Conservation (phyloP, 2,329 filamentous ascomycete genomes). For the Amauroascus verrucosus region DNA sequence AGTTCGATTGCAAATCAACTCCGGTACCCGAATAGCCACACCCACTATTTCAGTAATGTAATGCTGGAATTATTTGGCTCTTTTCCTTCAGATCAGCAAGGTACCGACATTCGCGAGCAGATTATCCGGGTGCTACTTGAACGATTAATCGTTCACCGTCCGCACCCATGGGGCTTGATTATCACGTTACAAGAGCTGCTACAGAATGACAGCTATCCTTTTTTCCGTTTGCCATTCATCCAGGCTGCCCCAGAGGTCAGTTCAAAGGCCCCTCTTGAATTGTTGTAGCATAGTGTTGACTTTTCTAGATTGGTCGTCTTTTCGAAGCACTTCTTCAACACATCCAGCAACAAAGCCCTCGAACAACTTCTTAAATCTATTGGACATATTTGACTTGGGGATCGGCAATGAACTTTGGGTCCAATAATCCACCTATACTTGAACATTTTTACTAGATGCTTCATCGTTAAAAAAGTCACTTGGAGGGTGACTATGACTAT, state of each 20-base stretch:
- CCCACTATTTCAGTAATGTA: slow-evolving; percentile 82
- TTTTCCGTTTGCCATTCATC: slow-evolving; percentile 89
- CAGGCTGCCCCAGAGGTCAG: slow-evolving; percentile 77
- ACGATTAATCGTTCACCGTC: slow-evolving; percentile 75
- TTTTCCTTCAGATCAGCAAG: slow-evolving; percentile 58
- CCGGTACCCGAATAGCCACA: slow-evolving; percentile 78
- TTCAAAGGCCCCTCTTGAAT: not conserved
- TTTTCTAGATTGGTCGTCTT: slow-evolving; percentile 33
- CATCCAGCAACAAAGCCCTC: slow-evolving; percentile 41
- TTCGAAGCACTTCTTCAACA: slow-evolving; percentile 38
- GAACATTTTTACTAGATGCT: slow-evolving; percentile 6
- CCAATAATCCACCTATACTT: slow-evolving; percentile 1
- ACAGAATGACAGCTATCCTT: slow-evolving; percentile 81
- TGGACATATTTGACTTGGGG: slow-evolving; percentile 6
- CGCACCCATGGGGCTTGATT: slow-evolving; percentile 91
- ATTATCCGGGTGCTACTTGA: slow-evolving; percentile 83
- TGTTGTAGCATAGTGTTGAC: not conserved
- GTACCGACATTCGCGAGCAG: slow-evolving; percentile 74
- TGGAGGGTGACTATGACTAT: slow-evolving; percentile 9
- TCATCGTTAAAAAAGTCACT: slow-evolving; percentile 10
- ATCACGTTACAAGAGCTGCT: slow-evolving; percentile 79
- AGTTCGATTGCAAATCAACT: slow-evolving; percentile 83
- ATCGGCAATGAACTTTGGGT: slow-evolving; percentile 7
- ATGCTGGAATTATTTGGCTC: slow-evolving; percentile 75
- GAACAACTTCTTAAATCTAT: slow-evolving; percentile 17